Base-by-base conservation (phyloP, 257 asterid species). In the Solanum bukasovii region DNA sequence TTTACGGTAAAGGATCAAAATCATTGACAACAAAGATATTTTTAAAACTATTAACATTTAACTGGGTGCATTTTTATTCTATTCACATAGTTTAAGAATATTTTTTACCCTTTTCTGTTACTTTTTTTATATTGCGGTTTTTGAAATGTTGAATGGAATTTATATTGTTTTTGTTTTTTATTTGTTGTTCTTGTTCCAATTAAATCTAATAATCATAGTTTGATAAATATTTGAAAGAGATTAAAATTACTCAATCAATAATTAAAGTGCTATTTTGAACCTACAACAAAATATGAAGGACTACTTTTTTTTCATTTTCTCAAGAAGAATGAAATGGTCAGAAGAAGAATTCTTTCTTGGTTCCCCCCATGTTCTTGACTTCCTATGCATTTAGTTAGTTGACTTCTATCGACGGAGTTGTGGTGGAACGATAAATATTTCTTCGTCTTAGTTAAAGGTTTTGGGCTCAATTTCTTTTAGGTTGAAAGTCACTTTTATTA, bases 401-500 rank as follows among this genome's bases (percentile, higher is more conserved):
- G 0, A 78, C 13, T 40, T 3, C 1, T 0, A 49, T 0, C 3
- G 6, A 13, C 20, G 21, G 59, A 49, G 20, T 16, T 14, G 0
- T 42, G 14, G 49, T 44, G 52, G 52, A 49, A 2, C 4, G 9
- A 16, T 52, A 52, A 52, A 52, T 52, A 52, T 52, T 16, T 6
- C 0, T 52, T 16, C 0, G 5, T 52, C 4, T 52, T 14, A 52
- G 0, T 52, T 0, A 16, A 52, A 52, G 0, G 3, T 52, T 52
- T 52, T 16, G 10, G 1, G 0, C 0, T 5, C 8, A 0, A 52
- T 2, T 2, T 56, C 1, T 18, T 18, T 20, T 56, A 56, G 2
- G 4, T 56, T 0, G 10, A 7, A 56, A 56, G 4, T 18, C 0
- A 2, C 0, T 56, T 56, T 56, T 7, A 0, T 20, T 7, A 56